These are phyloP conservation scores for Eucalyptus polyanthemos DNA, from an alignment of 345 rosid species.

Conservation along the genomic window DNA sequence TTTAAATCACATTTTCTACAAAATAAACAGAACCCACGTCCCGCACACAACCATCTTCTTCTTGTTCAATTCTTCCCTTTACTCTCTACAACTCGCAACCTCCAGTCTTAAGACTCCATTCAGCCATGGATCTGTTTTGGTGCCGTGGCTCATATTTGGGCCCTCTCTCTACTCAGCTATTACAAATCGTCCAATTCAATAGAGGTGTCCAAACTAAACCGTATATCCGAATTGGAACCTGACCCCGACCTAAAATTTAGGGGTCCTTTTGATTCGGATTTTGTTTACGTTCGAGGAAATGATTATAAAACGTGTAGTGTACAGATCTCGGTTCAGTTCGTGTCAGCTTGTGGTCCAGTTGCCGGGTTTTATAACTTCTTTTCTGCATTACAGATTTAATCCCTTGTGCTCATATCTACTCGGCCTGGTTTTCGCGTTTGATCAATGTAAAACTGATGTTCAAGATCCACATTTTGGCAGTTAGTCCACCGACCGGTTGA, in stretches of 20 bases:
- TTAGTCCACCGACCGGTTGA: background rate
- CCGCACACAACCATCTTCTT: background rate
- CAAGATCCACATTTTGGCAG: background rate
- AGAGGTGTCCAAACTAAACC: background rate
- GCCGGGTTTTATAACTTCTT: background rate
- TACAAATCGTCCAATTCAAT: background rate
- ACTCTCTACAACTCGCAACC: background rate
- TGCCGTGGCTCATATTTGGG: background rate
- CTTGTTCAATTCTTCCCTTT: background rate
- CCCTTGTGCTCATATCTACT: background rate
- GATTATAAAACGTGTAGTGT: background rate
- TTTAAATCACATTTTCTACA: too few relatives aligned
- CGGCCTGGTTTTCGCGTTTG: background rate
- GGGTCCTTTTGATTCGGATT: background rate
- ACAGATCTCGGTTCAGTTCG: background rate
- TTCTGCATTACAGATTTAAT: background rate
- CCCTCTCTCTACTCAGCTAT: background rate
- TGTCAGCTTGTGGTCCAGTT: background rate
- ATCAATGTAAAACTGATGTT: background rate
- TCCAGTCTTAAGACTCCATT: background rate
- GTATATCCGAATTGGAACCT: background rate
- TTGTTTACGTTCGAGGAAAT: background rate
- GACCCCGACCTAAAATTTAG: too few relatives aligned
- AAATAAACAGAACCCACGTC: too few relatives aligned
- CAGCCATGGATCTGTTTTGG: background rate